phyloP scores from a whole-genome alignment of 768 basidiomycete genomes.

The Boletus sp. region DNA sequence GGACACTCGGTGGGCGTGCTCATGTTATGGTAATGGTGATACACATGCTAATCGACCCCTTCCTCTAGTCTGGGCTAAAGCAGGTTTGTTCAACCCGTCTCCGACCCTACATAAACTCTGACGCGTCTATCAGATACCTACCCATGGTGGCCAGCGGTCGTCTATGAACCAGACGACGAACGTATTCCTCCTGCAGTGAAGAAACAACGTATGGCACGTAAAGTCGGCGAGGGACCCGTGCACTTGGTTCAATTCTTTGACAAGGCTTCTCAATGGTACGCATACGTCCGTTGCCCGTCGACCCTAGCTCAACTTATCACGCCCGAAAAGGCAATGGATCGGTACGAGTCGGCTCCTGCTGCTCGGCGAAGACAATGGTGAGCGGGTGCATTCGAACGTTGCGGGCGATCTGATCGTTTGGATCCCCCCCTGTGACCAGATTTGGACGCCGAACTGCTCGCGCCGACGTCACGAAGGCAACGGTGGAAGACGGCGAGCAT shows the following conservation, averaged over 20 bases:
- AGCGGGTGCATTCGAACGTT: constrained; percentile 20
- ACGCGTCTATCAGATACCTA: constrained; percentile 53
- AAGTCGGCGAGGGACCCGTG: constrained; percentile 41
- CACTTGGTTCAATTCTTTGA: constrained; percentile 85
- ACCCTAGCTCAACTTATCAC: background rate
- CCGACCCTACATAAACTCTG: background rate
- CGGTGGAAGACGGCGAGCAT: constrained; percentile 56
- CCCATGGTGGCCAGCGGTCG: constrained; percentile 88
- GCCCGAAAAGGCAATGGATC: constrained; percentile 58
- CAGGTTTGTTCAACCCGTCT: constrained; percentile 40
- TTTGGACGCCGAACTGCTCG: constrained; percentile 63
- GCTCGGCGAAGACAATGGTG: constrained; percentile 71
- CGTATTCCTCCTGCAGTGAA: constrained; percentile 47
- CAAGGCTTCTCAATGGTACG: constrained; percentile 60
- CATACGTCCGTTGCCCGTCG: background rate
- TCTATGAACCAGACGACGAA: constrained; percentile 61
- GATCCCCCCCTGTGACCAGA: constrained; percentile 36
- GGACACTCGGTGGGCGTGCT: constrained; percentile 59
- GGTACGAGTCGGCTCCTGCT: constrained; percentile 52
- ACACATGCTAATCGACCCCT: background rate
- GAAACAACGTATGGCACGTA: constrained; percentile 30
- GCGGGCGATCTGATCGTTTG: background rate
- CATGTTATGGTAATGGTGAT: background rate
- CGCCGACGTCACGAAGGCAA: constrained; percentile 49
- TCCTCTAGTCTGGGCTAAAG: constrained; percentile 79